Conservation (phyloP, 1,284 basidiomycete species). For the Erythrobasidium hasegawianum region DNA sequence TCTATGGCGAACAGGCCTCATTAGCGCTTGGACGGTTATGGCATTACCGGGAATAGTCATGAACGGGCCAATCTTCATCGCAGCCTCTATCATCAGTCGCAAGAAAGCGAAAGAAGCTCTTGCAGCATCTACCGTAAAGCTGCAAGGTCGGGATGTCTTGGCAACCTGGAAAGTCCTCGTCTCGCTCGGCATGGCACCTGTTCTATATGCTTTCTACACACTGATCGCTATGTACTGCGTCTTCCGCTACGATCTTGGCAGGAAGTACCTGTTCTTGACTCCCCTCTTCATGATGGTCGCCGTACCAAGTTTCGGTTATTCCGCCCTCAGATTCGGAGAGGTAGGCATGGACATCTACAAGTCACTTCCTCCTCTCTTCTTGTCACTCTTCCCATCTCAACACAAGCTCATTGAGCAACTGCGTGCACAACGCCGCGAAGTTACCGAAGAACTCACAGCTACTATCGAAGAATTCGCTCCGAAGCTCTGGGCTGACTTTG, state of each 20-base stretch:
- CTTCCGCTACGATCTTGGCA: constrained; percentile 60
- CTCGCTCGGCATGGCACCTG: constrained; percentile 81
- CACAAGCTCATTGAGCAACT: constrained; percentile 76
- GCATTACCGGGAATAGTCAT: constrained; percentile 92
- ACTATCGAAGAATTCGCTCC: constrained; percentile 76
- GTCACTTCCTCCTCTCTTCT: constrained; percentile 86
- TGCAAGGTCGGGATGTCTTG: constrained; percentile 89
- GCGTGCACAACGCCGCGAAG: constrained; percentile 69
- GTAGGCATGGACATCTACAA: constrained; percentile 98
- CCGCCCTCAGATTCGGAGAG: constrained; percentile 96
- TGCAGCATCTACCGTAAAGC: constrained; percentile 91
- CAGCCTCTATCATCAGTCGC: constrained; percentile 82
- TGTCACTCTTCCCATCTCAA: constrained; percentile 87
- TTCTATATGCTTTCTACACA: constrained; percentile 82
- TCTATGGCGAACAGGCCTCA: constrained; percentile 74
- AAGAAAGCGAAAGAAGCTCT: constrained; percentile 97
- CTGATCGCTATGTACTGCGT: constrained; percentile 73
- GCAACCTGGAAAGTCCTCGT: constrained; percentile 99
- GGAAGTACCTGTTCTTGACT: constrained; percentile 67
- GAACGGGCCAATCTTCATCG: constrained; percentile 91
- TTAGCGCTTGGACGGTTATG: constrained; percentile 78
- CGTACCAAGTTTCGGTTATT: constrained; percentile 86
- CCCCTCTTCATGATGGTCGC: constrained; percentile 73
- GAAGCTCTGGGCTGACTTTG: constrained; percentile 80
- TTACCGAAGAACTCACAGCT: constrained; percentile 81